Conservation (phyloP, 768 basidiomycete species). For the Krasilnikovozyma curviuscula region DNA sequence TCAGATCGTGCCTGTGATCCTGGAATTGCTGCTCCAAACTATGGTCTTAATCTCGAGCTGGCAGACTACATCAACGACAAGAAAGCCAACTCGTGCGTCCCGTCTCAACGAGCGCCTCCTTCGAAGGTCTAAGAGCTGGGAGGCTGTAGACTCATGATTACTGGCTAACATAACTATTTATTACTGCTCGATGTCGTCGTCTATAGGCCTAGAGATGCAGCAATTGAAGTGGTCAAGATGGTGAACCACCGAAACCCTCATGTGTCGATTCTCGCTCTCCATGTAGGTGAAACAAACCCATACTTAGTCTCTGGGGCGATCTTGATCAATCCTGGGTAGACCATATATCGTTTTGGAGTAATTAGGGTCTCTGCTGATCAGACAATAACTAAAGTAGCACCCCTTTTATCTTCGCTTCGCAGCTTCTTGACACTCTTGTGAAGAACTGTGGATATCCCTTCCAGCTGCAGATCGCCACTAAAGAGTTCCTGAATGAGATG, state of each 20-base stretch:
- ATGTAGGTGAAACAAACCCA: constrained; percentile 20
- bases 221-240: constrained; percentile 60
- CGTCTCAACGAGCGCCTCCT: neutral
- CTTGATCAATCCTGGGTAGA: constrained; percentile 11
- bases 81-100: constrained; percentile 79
- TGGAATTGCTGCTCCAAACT: constrained; percentile 68
- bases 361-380: neutral
- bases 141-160: neutral
- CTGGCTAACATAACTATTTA: neutral
- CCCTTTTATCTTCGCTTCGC: neutral
- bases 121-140: too few species aligned
- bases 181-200: neutral
- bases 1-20: constrained; percentile 66
- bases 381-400: neutral
- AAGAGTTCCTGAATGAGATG: constrained; percentile 95
- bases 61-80: constrained; percentile 83
- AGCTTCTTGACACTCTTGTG: constrained; percentile 72
- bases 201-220: constrained; percentile 69
- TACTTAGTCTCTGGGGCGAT: neutral
- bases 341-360: neutral
- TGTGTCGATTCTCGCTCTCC: constrained; percentile 63
- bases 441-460: constrained; percentile 93
- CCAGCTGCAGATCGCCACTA: constrained; percentile 88
- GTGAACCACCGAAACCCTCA: constrained; percentile 89
- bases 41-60: constrained; percentile 76